Evolutionary conservation across 2,329 filamentous ascomycete species (phyloP).

Genomic region (Trichoderma harzianum): DNA sequence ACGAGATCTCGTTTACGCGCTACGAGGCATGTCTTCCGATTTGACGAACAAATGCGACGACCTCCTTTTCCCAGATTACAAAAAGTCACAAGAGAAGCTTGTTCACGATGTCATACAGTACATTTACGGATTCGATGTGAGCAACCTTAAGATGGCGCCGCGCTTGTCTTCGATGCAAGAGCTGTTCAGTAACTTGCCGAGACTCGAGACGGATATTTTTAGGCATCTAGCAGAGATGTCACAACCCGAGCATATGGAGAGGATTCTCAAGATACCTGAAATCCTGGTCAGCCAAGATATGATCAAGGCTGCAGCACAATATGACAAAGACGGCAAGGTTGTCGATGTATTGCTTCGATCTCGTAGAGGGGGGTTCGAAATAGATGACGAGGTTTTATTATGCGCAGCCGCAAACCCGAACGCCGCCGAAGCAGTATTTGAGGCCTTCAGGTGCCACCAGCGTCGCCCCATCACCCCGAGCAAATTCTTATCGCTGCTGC

Average conservation of each 20-base stretch:
- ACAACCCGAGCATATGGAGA: not conserved
- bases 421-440: not conserved
- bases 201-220: not conserved
- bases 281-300: not conserved
- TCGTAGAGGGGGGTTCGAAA: not conserved
- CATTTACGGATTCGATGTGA: not conserved
- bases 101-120: not conserved
- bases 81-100: not conserved
- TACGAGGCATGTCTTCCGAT: not conserved
- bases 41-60: no score
- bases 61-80: not conserved
- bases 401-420: not conserved
- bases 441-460: not conserved
- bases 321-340: not conserved
- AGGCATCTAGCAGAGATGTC: not conserved
- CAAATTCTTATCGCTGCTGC: not conserved
- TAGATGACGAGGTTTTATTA: fast-evolving
- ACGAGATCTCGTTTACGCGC: not conserved
- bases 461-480: not conserved
- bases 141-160: fast-evolving
- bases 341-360: not conserved
- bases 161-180: not conserved
- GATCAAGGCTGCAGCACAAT: not conserved
- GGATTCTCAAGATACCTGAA: not conserved
- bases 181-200: not conserved